Percentiles rank a stretch among this genome's conserved stretches.
Conservation (phyloP, 1,284 basidiomycete genomes). For the Pyrrhoderma noxium region DNA sequence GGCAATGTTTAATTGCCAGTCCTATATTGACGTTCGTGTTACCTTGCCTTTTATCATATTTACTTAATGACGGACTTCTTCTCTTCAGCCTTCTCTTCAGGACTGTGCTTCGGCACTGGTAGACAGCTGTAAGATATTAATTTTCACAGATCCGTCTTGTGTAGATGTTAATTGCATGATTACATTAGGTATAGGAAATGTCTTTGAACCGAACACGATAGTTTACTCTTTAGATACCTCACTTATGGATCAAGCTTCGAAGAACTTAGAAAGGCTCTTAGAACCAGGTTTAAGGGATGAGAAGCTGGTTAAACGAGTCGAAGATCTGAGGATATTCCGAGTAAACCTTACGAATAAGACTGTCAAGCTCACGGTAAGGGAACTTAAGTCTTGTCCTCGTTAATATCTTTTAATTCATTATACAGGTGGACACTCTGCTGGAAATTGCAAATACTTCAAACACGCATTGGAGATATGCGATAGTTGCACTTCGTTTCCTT, state of each 20-base stretch:
- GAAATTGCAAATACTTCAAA: slow-evolving; percentile 46
- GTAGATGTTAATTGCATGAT: slow-evolving; percentile 14
- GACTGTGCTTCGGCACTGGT: slow-evolving; percentile 50
- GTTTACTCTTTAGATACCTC: slow-evolving; percentile 45
- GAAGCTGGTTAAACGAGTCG: slow-evolving; percentile 36
- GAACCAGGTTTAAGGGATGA: slow-evolving; percentile 29
- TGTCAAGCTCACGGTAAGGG: slow-evolving; percentile 37
- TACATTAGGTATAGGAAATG: slow-evolving; percentile 44
- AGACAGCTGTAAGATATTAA: slow-evolving; percentile 47
- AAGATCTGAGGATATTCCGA: slow-evolving; percentile 39
- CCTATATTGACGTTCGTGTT: slow-evolving; percentile 55
- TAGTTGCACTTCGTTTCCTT: slow-evolving; percentile 68
- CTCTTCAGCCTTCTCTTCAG: slow-evolving; percentile 56
- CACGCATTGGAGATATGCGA: slow-evolving; percentile 82
- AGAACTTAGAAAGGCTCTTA: slow-evolving; percentile 34
- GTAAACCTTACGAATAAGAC: slow-evolving; percentile 35
- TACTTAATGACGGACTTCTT: slow-evolving; percentile 3
- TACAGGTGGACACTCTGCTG: slow-evolving; percentile 36
- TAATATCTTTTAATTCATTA: not conserved
- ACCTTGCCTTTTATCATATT: not conserved
- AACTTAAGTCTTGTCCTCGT: not conserved
- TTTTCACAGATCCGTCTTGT: not conserved
- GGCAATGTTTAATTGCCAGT: slow-evolving; percentile 54
- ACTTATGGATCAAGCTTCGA: slow-evolving; percentile 32
- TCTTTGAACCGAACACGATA: slow-evolving; percentile 52